phyloP scores from a whole-genome alignment of 495 filamentous ascomycete genomes.

The Aspergillus conjunctus region DNA sequence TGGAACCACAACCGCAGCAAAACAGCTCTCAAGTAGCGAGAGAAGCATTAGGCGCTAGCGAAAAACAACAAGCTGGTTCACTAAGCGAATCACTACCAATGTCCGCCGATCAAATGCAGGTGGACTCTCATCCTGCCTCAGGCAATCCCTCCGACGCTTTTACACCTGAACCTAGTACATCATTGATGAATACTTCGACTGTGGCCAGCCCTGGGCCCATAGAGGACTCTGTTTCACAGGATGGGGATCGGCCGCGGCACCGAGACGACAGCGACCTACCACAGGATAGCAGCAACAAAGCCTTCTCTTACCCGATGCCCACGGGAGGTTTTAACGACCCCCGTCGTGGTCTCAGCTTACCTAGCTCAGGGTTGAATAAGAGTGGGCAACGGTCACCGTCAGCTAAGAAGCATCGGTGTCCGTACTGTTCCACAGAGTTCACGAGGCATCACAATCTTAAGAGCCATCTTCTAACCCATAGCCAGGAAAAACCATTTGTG shows the following conservation, averaged over 20 bases:
- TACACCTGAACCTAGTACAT: conserved; percentile 36
- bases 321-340: conserved; percentile 48
- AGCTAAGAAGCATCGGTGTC: conserved; percentile 91
- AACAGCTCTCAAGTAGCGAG: conserved; percentile 48
- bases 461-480: conserved; percentile 95
- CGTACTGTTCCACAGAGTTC: conserved; percentile 94
- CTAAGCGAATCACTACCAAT: conserved; percentile 35
- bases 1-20: conserved; percentile 41
- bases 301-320: conserved; percentile 57
- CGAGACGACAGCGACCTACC: conserved; percentile 42
- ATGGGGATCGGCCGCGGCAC: conserved; percentile 43
- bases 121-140: conserved; percentile 40
- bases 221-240: conserved; percentile 47
- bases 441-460: conserved; percentile 99
- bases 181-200: conserved; percentile 45
- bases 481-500: conserved; percentile 95
- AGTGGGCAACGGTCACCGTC: conserved; percentile 69
- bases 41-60: conserved; percentile 47
- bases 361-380: conserved; percentile 63
- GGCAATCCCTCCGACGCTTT: conserved; percentile 36
- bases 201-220: conserved; percentile 52
- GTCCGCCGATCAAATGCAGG: conserved; percentile 49
- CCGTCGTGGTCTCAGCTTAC: conserved; percentile 73
- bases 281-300: conserved; percentile 51
- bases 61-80: conserved; percentile 38